phyloP scores from a whole-genome alignment of 2,329 filamentous ascomycete genomes.

The Apiospora kogelbergensis region DNA sequence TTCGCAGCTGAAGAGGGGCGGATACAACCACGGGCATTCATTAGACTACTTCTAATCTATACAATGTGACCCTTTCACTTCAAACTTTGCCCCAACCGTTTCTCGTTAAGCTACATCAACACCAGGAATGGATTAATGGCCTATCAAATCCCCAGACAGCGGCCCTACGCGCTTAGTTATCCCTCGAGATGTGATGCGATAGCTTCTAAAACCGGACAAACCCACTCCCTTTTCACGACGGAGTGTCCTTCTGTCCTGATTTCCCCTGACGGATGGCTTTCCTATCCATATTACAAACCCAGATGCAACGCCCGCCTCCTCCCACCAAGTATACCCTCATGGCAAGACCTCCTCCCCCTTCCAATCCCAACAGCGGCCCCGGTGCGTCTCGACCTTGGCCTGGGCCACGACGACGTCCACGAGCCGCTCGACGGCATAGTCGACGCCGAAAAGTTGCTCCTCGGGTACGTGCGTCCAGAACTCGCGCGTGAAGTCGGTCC shows the following conservation, averaged over 20 bases:
- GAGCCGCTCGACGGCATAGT: constrained; percentile 66
- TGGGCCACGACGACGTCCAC: constrained; percentile 55
- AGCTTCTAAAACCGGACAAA: no score
- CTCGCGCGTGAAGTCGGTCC: constrained; percentile 68
- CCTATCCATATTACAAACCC: no score
- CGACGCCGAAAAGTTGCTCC: constrained; percentile 64
- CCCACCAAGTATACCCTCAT: constrained; percentile 30
- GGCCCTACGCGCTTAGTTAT: no score
- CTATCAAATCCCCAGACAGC: no score
- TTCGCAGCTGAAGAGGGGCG: background rate
- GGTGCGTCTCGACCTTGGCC: constrained; percentile 43
- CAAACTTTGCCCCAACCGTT: background rate
- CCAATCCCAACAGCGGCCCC: constrained; percentile 71
- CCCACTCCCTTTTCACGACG: no score
- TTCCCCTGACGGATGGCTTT: no score
- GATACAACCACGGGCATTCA: background rate
- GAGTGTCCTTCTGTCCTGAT: no score
- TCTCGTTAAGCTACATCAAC: no score
- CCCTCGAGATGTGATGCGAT: no score
- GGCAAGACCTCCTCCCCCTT: constrained; percentile 62
- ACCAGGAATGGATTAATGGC: no score
- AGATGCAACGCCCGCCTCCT: background rate
- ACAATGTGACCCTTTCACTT: background rate
- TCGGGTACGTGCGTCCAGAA: constrained; percentile 68
- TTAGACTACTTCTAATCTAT: background rate